Evolutionary conservation across 208 protist species (phyloP).

Genomic region (Trypanosoma cruzi): DNA sequence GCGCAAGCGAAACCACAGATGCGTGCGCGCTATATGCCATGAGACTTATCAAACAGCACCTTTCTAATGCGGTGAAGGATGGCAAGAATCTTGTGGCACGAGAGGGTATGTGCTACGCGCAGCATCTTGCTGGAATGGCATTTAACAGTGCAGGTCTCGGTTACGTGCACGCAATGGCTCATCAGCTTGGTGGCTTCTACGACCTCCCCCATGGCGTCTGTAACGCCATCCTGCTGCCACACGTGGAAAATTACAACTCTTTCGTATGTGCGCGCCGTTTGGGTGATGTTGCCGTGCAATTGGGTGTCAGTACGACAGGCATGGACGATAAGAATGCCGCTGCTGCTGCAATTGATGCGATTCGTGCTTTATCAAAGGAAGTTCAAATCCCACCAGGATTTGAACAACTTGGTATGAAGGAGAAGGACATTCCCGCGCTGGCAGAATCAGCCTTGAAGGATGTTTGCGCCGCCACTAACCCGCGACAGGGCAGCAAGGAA

Average conservation of each 20-base stretch:
- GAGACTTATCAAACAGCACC: conserved; percentile 67
- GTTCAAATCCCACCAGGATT: conserved; percentile 70
- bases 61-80: conserved; percentile 50
- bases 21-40: conserved; percentile 74
- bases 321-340: conserved; percentile 46
- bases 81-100: conserved; percentile 52
- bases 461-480: conserved; percentile 57
- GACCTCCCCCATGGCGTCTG: conserved; percentile 87
- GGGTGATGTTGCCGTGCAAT: conserved; percentile 49
- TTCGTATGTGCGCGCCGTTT: conserved; percentile 54
- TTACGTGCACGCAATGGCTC: conserved; percentile 88
- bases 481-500: conserved; percentile 52
- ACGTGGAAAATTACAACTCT: conserved; percentile 76
- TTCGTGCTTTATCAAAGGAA: conserved; percentile 43
- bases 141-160: conserved; percentile 92
- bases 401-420: conserved; percentile 51
- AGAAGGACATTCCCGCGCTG: conserved; percentile 43
- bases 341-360: conserved; percentile 52
- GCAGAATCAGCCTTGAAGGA: conserved; percentile 50
- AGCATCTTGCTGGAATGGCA: conserved; percentile 90
- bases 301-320: conserved; percentile 45
- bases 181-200: conserved; percentile 87
- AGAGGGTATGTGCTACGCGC: conserved; percentile 84
- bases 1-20: conserved; percentile 64
- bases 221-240: conserved; percentile 88